Evolutionary conservation across 306 rosid genomes (phyloP).

Genomic region (Dalbergia cultrata): DNA sequence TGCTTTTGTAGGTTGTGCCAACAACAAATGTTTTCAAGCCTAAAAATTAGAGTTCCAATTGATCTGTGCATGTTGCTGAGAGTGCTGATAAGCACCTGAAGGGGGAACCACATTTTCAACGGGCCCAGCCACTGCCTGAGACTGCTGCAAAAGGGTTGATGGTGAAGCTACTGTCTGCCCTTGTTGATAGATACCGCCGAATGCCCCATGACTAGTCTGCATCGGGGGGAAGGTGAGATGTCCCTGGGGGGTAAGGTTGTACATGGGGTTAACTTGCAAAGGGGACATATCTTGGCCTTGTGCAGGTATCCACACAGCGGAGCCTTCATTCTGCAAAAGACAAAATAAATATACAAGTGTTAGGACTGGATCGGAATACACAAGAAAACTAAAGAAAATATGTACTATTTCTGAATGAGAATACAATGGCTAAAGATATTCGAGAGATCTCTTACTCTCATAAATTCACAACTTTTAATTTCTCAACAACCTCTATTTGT

Average conservation of each 20-base stretch:
- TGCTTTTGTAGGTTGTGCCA: constrained; percentile 45
- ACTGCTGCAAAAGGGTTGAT: constrained; percentile 73
- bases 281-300: constrained; percentile 79
- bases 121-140: constrained; percentile 77
- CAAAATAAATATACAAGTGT: not conserved
- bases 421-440: too few relatives aligned
- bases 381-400: too few relatives aligned
- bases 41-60: constrained; percentile 72
- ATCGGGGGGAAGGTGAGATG: constrained; percentile 66
- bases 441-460: too few relatives aligned
- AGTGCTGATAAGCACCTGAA: constrained; percentile 76
- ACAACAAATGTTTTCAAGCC: constrained; percentile 44
- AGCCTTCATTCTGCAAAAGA: constrained; percentile 67
- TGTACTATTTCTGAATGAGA: too few relatives aligned
- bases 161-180: constrained; percentile 69
- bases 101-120: constrained; percentile 65
- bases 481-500: too few relatives aligned
- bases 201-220: constrained; percentile 72
- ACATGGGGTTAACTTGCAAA: constrained; percentile 71
- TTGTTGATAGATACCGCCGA: constrained; percentile 65
- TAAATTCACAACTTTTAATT: too few relatives aligned
- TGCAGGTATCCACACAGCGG: constrained; percentile 76
- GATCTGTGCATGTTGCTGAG: constrained; percentile 61
- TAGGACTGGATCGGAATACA: too few relatives aligned
- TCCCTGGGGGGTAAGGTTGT: constrained; percentile 71